A percentile compares a stretch with the other conserved stretches of the same genome.
These are phyloP conservation scores for Wallacemonas sp. DNA, from an alignment of 208 protist genomes.

Conservation along the genomic window DNA sequence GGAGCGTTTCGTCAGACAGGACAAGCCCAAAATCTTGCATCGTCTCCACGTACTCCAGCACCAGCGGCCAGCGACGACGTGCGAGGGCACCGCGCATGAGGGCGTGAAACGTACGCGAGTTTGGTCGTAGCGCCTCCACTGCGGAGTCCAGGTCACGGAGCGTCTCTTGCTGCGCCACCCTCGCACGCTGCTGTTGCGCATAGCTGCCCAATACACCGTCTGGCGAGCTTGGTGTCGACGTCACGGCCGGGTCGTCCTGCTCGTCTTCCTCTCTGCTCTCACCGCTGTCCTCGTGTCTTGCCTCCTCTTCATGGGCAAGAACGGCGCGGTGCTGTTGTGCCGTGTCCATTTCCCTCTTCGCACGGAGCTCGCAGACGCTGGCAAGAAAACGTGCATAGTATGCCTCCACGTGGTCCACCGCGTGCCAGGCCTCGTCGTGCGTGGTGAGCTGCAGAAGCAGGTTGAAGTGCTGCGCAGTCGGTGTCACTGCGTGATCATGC, in stretches of 20 bases:
- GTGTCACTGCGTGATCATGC: slow-evolving; percentile 45
- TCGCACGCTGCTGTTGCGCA: background rate
- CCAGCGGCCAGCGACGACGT: slow-evolving; percentile 41
- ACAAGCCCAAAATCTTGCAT: slow-evolving; percentile 25
- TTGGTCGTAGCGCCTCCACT: slow-evolving; percentile 43
- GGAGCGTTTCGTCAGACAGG: slow-evolving; percentile 38
- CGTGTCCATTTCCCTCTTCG: slow-evolving; percentile 16
- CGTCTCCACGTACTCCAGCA: slow-evolving; percentile 50
- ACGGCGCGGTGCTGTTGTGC: background rate
- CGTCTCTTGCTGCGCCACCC: background rate
- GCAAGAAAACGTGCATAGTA: slow-evolving; percentile 50
- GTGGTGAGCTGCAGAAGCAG: slow-evolving; percentile 54
- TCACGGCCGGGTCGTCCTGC: background rate
- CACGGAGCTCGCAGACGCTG: slow-evolving; percentile 22
- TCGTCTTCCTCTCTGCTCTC: no score
- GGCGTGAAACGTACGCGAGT: slow-evolving; percentile 61
- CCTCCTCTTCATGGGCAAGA: background rate
- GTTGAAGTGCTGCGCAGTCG: slow-evolving; percentile 73
- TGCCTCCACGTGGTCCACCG: slow-evolving; percentile 41
- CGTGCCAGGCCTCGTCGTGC: slow-evolving; percentile 44
- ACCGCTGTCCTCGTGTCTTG: no score
- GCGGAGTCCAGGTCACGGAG: slow-evolving; percentile 27
- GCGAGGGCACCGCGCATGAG: slow-evolving; percentile 49
- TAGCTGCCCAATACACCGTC: background rate
- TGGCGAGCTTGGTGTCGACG: no score